Evolutionary conservation across 75 land plant genomes (phyloP).

Genomic region (Pinus tabuliformis): DNA sequence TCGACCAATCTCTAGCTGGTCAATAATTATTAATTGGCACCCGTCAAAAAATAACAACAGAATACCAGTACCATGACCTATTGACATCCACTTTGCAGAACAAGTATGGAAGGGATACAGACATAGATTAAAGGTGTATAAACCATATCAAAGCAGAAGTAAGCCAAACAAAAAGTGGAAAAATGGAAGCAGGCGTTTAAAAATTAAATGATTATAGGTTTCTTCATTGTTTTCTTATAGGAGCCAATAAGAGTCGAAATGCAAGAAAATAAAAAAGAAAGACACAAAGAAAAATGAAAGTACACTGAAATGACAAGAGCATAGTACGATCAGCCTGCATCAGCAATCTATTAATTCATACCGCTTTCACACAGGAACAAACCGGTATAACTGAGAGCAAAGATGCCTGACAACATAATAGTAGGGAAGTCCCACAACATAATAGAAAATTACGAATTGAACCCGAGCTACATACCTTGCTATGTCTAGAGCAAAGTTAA

Average conservation of each 20-base stretch:
- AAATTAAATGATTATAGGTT: background rate
- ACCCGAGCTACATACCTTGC: slow-evolving; percentile 49
- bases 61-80: background rate
- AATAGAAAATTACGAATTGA: background rate
- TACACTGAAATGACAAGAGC: background rate
- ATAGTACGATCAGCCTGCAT: background rate
- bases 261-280: background rate
- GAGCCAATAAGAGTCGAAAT: background rate
- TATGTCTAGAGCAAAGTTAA: slow-evolving; percentile 87
- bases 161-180: background rate
- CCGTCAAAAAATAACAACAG: background rate
- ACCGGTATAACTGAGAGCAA: background rate
- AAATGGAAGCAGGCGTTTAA: background rate
- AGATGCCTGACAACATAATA: background rate
- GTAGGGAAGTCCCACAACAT: background rate
- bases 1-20: background rate
- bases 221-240: background rate
- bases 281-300: background rate
- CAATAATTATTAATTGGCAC: background rate
- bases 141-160: background rate
- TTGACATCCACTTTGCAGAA: background rate
- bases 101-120: too few species aligned
- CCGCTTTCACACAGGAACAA: background rate
- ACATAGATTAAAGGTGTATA: background rate
- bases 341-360: background rate